phyloP scores from a whole-genome alignment of 768 basidiomycete species.

The Suillus luteus region DNA sequence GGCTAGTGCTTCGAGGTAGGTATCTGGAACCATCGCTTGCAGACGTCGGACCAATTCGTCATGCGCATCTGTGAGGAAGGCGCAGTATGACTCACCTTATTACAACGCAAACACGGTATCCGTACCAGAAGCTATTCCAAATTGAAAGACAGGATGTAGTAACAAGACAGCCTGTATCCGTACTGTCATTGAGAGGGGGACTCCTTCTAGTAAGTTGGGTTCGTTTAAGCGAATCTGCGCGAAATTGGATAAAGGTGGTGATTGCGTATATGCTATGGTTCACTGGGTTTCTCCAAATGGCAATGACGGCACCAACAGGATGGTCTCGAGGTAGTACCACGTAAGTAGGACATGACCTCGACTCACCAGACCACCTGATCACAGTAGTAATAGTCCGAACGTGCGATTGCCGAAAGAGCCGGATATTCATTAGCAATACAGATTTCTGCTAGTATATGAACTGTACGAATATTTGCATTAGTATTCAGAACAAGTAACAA shows the following conservation, averaged over 20 bases:
- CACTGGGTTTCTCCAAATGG: too few species aligned
- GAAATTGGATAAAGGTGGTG: background rate
- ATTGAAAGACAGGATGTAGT: background rate
- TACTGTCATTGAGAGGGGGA: background rate
- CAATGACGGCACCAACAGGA: too few species aligned
- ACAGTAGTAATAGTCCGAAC: too few species aligned
- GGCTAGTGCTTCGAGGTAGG: background rate
- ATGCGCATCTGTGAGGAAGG: background rate
- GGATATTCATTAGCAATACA: too few species aligned
- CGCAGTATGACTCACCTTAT: background rate
- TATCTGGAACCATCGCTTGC: background rate
- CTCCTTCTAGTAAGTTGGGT: background rate
- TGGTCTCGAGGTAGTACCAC: too few species aligned
- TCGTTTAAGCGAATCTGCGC: background rate
- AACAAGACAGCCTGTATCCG: background rate
- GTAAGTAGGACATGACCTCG: too few species aligned
- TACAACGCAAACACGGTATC: background rate
- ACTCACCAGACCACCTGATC: too few species aligned
- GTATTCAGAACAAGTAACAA: too few species aligned
- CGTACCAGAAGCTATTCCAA: background rate
- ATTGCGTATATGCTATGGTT: background rate
- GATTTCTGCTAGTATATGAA: too few species aligned
- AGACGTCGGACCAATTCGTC: background rate
- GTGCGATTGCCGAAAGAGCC: too few species aligned
- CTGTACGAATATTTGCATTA: too few species aligned